Evolutionary conservation across 2,329 filamentous ascomycete species (phyloP).

Genomic region (Fusarium duplospermum): DNA sequence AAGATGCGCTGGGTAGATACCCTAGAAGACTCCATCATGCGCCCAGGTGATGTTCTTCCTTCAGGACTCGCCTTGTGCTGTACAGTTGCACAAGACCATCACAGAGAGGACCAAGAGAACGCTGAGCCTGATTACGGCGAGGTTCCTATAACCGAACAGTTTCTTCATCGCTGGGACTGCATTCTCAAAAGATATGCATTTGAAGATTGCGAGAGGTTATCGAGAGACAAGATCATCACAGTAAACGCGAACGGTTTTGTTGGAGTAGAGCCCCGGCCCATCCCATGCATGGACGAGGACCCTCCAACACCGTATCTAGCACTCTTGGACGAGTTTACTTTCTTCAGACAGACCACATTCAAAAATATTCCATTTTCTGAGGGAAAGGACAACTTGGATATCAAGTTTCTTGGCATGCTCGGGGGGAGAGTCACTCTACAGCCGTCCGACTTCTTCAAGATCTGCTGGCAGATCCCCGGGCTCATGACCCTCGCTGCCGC

Average conservation of each 20-base stretch:
- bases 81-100: not conserved
- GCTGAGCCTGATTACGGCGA: not conserved
- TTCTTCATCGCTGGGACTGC: not conserved
- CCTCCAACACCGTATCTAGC: not conserved
- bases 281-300: not conserved
- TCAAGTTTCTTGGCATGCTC: not conserved
- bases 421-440: not conserved
- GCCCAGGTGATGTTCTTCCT: not conserved
- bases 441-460: not conserved
- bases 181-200: not conserved
- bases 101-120: not conserved
- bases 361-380: not conserved
- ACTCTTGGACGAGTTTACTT: not conserved
- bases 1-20: conserved; percentile 1
- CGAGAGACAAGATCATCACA: not conserved
- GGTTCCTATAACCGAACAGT: not conserved
- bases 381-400: not conserved
- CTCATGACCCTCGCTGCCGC: not conserved
- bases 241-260: not conserved
- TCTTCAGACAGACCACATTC: not conserved
- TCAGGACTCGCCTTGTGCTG: not conserved
- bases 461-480: not conserved
- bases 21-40: not conserved
- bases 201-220: not conserved
- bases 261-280: not conserved